Evolutionary conservation across 352 stramenopile species (phyloP).

Genomic region (Phytophthora constricta): DNA sequence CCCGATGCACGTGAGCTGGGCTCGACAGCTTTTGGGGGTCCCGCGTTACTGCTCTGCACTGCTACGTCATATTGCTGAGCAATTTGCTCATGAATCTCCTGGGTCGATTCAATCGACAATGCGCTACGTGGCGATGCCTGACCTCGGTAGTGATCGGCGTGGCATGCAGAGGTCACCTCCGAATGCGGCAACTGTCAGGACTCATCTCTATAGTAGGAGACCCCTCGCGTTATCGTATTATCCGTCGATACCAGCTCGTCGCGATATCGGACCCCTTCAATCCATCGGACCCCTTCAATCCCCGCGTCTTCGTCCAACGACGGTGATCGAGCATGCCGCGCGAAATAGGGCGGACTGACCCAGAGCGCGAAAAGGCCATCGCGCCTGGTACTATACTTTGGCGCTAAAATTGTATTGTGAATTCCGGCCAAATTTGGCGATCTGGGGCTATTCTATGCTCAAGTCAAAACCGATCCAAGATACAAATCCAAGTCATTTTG

Average conservation of each 20-base stretch:
- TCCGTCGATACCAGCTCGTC: background rate
- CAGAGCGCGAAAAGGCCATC: too few relatives aligned
- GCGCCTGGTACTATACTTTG: too few relatives aligned
- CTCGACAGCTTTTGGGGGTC: background rate
- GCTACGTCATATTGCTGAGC: background rate
- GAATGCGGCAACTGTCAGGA: background rate
- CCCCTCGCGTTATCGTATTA: too few relatives aligned
- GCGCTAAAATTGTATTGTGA: too few relatives aligned
- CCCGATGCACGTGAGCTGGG: background rate
- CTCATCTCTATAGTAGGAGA: too few relatives aligned
- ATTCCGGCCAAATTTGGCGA: too few relatives aligned
- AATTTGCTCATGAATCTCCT: too few relatives aligned
- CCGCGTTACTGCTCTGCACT: background rate
- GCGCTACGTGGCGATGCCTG: background rate
- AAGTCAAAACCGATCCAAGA: too few relatives aligned
- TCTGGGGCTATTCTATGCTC: too few relatives aligned
- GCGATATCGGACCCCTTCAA: background rate
- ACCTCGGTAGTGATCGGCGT: background rate
- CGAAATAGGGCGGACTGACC: too few relatives aligned
- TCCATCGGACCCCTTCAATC: background rate
- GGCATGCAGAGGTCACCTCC: background rate
- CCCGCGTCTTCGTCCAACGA: background rate
- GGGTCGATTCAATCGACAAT: slow-evolving; percentile 6
- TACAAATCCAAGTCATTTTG: too few relatives aligned
- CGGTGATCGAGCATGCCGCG: background rate